A percentile compares a stretch with the other conserved stretches of the same genome.
Evolutionary conservation across 495 filamentous ascomycete species (phyloP).

Genomic region (Penicillium chermesinum): DNA sequence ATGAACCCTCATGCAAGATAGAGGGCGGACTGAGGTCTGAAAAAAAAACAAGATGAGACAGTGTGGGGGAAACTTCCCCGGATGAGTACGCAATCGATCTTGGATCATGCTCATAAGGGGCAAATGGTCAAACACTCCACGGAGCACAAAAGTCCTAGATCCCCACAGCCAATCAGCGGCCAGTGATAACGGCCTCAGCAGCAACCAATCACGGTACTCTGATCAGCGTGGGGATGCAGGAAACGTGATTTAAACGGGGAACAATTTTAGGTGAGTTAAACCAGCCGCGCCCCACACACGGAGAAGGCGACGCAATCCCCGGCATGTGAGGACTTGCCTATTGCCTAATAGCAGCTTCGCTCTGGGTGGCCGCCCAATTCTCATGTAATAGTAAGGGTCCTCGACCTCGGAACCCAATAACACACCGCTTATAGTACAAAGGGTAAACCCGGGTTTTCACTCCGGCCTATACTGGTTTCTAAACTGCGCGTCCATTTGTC

Average conservation of each 20-base stretch:
- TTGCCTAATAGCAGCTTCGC: too few species aligned
- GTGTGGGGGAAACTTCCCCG: too few species aligned
- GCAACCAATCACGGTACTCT: conserved; percentile 11
- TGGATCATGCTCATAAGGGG: too few species aligned
- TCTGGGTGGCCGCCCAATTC: conserved; percentile 1
- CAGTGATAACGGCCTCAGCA: conserved; percentile 12
- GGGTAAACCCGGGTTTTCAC: too few species aligned
- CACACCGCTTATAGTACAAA: too few species aligned
- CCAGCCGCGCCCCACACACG: conserved; percentile 4
- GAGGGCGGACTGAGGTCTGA: too few species aligned
- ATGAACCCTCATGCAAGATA: too few species aligned
- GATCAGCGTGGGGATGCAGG: conserved; percentile 1
- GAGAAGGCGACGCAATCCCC: conserved; percentile 1
- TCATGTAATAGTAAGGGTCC: not conserved
- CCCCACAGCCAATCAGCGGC: conserved; percentile 11
- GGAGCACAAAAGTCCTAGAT: not conserved
- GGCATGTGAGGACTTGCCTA: conserved; percentile 6
- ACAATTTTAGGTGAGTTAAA: conserved; percentile 7
- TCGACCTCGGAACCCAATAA: not conserved
- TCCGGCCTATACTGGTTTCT: too few species aligned
- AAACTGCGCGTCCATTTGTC: not conserved
- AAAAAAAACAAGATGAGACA: too few species aligned
- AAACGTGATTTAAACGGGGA: too few species aligned
- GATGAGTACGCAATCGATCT: too few species aligned
- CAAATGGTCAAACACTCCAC: too few species aligned